A percentile compares a stretch with the other conserved stretches of the same genome.
Conservation (phyloP, 2,329 filamentous ascomycete species). For the Byssoonygena ceratinophila region DNA sequence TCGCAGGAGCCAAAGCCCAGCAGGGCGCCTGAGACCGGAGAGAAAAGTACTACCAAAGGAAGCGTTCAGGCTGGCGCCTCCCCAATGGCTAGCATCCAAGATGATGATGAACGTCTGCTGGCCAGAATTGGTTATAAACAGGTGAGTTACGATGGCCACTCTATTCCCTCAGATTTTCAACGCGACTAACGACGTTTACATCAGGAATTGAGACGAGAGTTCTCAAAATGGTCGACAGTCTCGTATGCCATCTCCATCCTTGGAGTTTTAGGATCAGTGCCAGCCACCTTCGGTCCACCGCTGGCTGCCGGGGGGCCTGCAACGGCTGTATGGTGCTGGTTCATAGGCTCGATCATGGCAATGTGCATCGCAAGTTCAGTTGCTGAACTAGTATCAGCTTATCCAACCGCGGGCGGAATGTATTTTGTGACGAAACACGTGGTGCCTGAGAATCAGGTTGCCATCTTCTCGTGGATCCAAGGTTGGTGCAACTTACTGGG, state of each 20-base stretch:
- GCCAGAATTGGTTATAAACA: conserved; percentile 54
- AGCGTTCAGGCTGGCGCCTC: conserved; percentile 5
- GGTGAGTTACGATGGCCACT: conserved; percentile 31
- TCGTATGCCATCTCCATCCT: conserved; percentile 58
- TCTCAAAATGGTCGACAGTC: conserved; percentile 56
- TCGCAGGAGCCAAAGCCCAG: conserved; percentile 11
- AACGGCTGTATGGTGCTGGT: conserved; percentile 56
- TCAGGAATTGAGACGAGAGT: conserved; percentile 52
- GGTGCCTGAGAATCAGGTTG: conserved; percentile 50
- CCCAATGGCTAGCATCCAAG: conserved; percentile 37
- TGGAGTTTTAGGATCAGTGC: conserved; percentile 55
- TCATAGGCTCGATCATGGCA: conserved; percentile 53
- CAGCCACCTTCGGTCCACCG: conserved; percentile 51
- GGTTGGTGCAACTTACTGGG: conserved; percentile 59
- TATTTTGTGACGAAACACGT: conserved; percentile 59
- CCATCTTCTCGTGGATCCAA: conserved; percentile 55
- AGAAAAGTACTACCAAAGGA: background rate
- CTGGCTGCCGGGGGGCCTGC: conserved; percentile 51
- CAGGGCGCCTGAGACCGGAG: conserved; percentile 1
- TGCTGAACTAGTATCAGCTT: conserved; percentile 55
- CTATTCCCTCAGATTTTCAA: background rate
- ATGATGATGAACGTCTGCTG: conserved; percentile 51
- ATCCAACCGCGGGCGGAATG: conserved; percentile 58
- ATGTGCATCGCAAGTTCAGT: conserved; percentile 55
- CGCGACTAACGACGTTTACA: conserved; percentile 17